Evolutionary conservation across 805 yeast species (phyloP), one percentile per base, ranked within the genome.

Genomic region (Clavispora carvajalis): DNA sequence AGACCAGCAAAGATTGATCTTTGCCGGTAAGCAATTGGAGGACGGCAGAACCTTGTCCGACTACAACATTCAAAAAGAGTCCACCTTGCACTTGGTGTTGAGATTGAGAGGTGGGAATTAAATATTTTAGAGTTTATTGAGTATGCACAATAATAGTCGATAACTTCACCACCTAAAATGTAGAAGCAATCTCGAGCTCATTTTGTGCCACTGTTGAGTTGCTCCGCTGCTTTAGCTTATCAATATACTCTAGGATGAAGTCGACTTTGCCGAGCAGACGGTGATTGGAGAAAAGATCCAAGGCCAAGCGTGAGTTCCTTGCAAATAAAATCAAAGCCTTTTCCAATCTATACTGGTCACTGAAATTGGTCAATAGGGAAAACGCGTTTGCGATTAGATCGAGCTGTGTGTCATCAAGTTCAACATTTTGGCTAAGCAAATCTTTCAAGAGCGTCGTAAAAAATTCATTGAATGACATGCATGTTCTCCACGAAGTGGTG

Each of bases 51-150:
- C 97, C 51, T 75, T 90, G 52, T 83, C 95, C 53, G 96, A 90
- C 76, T 90, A 90, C 91, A 90, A 90, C 85, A 90, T 90, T 71
- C 96, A 89, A 76, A 90, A 90, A 79, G 97, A 90, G 76, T 88
- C 96, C 51, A 90, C 97, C 48, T 73, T 90, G 41, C 96, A 91
- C 73, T 82, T 91, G 76, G 98, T 91, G 54, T 77, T 91, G 56
- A 89, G 97, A 81, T 85, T 91, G 71, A 87, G 97, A 79, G 98
- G 98, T 79, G 96, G 96, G 77, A 59, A 60, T 62, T 69, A 69
- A 55, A 58, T 62, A 30, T 63, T 62, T 15, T 24, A 19, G 33
- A 13, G 25, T 36, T 22, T 25, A 36, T 26, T 25, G 29, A n/a
- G 13, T 8, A 25, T 22, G 13, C 9, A n/a, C n/a, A n/a, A 18